Conservation (phyloP, 345 rosid genomes). For the Eucalyptus regnans region DNA sequence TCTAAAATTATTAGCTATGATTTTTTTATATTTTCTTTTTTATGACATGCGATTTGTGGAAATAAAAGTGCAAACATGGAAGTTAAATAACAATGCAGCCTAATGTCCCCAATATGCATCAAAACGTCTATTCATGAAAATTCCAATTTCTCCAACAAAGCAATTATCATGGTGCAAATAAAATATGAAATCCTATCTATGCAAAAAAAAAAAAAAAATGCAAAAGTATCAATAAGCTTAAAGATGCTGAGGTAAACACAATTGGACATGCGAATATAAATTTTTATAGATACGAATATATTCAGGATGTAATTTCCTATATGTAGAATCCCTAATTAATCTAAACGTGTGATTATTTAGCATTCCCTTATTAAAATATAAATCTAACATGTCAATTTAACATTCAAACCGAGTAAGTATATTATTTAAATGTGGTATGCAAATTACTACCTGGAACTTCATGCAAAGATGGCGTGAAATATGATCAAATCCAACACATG, state of each 20-base stretch:
- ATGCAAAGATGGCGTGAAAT: background rate
- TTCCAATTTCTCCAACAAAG: background rate
- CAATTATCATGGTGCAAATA: background rate
- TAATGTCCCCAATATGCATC: background rate
- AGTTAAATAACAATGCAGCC: background rate
- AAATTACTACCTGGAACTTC: background rate
- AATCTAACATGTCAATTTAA: background rate
- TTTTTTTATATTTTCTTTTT: no score
- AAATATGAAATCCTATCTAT: background rate
- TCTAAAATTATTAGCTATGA: no score
- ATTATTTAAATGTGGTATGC: background rate
- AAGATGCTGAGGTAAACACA: background rate
- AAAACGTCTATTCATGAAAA: background rate
- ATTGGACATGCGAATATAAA: background rate
- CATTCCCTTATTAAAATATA: no score
- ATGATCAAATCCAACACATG: background rate
- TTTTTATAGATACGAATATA: no score
- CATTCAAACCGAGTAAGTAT: no score
- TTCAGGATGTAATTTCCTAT: no score
- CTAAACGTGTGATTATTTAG: no score
- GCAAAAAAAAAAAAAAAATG: no score
- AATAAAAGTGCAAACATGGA: no score
- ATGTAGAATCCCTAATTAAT: background rate
- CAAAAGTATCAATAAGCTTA: background rate
- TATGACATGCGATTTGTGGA: background rate